These are phyloP conservation scores for Tuber aestivum DNA, from an alignment of 495 filamentous ascomycete genomes.

Conservation along the genomic window DNA sequence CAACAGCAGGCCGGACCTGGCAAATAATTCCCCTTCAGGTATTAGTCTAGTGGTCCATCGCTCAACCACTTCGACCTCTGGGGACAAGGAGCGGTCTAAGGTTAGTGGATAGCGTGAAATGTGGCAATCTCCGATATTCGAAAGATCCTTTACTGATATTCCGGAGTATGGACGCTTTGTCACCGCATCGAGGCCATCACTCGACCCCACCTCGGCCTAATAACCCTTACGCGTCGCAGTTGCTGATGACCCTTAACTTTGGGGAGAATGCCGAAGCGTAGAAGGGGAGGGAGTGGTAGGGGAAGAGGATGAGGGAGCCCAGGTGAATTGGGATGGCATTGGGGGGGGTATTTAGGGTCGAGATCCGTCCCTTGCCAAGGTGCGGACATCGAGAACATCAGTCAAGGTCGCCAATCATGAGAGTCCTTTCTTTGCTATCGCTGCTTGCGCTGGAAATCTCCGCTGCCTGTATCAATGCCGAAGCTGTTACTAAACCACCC, in stretches of 20 bases:
- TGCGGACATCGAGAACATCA: background rate
- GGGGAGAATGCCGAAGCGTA: background rate
- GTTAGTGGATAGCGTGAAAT: no score
- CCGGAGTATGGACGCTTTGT: background rate
- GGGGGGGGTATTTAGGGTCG: background rate
- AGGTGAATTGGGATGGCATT: background rate
- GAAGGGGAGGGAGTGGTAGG: background rate
- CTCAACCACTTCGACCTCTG: background rate
- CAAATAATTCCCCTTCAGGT: background rate
- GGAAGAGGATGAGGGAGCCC: background rate
- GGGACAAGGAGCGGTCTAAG: background rate
- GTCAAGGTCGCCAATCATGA: constrained; percentile 13
- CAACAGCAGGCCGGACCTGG: background rate
- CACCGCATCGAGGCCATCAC: background rate
- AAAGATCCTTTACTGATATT: no score
- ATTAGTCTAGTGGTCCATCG: background rate
- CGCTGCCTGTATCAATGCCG: constrained; percentile 14
- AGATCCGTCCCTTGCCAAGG: background rate
- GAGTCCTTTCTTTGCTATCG: constrained; percentile 21
- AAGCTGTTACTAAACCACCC: constrained; percentile 22
- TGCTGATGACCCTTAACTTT: background rate
- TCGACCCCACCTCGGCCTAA: background rate
- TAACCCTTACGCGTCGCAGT: background rate
- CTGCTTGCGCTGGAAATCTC: constrained; percentile 14
- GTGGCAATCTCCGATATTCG: background rate